These are phyloP conservation scores for Ceratocystis papillata DNA, from an alignment of 2,329 filamentous ascomycete species.

Conservation along the genomic window DNA sequence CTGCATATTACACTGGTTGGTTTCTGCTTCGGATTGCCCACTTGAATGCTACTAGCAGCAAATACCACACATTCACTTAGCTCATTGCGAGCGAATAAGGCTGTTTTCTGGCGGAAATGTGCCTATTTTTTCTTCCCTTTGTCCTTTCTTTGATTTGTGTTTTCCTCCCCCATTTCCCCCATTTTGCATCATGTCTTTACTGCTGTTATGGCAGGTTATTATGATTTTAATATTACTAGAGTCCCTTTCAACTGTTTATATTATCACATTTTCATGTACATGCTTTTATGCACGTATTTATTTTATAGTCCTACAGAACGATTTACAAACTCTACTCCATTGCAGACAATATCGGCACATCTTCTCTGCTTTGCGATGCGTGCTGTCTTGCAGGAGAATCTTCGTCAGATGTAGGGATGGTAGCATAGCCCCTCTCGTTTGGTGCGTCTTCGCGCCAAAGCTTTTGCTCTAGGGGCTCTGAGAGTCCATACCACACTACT, in stretches of 20 bases:
- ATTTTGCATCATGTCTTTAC: slow-evolving; percentile 17
- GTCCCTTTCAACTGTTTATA: slow-evolving; percentile 5
- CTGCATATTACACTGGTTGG: neutral
- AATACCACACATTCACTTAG: neutral
- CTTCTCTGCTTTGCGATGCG: slow-evolving; percentile 3
- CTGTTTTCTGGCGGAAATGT: neutral
- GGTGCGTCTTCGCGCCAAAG: slow-evolving; percentile 2
- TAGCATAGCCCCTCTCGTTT: slow-evolving; percentile 23
- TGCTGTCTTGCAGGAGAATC: neutral
- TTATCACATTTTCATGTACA: neutral
- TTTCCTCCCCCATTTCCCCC: slow-evolving; percentile 11
- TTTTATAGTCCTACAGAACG: neutral
- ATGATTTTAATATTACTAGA: slow-evolving; percentile 22
- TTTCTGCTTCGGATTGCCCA: neutral
- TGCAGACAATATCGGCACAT: slow-evolving; percentile 2
- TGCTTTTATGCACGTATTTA: neutral
- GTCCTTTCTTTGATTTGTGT: neutral
- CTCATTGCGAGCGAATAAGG: neutral
- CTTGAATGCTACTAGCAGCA: neutral
- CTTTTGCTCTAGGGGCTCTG: slow-evolving; percentile 18
- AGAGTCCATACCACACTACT: slow-evolving; percentile 42
- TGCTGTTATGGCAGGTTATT: slow-evolving; percentile 15
- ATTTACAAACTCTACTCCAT: neutral
- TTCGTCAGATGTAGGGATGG: slow-evolving; percentile 7
- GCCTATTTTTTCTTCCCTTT: neutral